Base-by-base conservation (phyloP, 352 stramenopile species). In the Pythium brachiatum region DNA sequence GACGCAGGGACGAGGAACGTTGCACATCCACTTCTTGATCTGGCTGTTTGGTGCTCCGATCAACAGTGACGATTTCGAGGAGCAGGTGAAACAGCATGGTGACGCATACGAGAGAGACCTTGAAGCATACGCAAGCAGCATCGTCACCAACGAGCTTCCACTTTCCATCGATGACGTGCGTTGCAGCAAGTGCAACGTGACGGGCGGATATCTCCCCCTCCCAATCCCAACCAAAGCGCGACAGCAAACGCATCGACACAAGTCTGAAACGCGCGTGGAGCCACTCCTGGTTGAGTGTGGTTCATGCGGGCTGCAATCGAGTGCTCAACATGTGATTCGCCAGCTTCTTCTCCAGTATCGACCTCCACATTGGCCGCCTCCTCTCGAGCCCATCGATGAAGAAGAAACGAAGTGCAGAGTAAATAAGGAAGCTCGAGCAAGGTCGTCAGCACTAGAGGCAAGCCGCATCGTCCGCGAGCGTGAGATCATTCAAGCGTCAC, bases 21-120 rank as follows among this genome's bases (percentile, higher is more conserved):
- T 65, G 2, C 58, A 65, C 26, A 65, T 65, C 26, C 58, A 65
- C 25, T 65, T 65, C 38, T 9, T 59, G 0, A n/a, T 65, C 2
- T 65, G 47, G 58, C 23, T 65, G 15, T 38, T 39, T 38, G 50
- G 58, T 7, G 58, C 51, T 2, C 58, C 48, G 0, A n/a, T 54
- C n/a, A 65, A 65, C 38, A 59, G 58, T 20, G 4, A 46, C 6
- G 26, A 18, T 3, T 65, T 59, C 20, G 58, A 65, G 27, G n/a
- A 52, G 5, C 39, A 50, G 3, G 36, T 57, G 0, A 11, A 20
- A 13, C 6, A 26, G 38, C 15, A 58, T 13, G 57, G 57, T 13
- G 13, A 27, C 1, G 15, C 48, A 0, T 64, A 32, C 36, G 11
- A 34, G 18, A 12, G 9, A 20, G 23, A 13, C 9, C 36, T 59